Evolutionary conservation across 306 rosid species (phyloP).

Genomic region (Adenanthera pavonina): DNA sequence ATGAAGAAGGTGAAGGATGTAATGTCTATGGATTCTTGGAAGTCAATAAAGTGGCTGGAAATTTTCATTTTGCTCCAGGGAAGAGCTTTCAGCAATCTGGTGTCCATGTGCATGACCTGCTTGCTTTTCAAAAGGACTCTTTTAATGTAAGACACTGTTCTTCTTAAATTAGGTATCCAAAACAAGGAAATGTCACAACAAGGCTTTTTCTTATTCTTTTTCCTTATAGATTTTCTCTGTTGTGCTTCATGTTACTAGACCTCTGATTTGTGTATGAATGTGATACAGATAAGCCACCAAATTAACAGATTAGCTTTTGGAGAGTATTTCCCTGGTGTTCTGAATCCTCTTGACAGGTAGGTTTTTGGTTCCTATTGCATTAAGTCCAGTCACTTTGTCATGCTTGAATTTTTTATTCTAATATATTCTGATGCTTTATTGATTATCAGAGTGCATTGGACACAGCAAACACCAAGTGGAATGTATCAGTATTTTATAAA

Average conservation of each 20-base stretch:
- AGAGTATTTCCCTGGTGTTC: constrained; percentile 89
- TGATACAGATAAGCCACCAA: constrained; percentile 81
- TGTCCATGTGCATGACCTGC: constrained; percentile 85
- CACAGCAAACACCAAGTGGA: constrained; percentile 76
- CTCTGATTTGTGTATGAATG: constrained; percentile 31
- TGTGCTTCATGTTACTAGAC: constrained; percentile 30
- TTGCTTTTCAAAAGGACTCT: constrained; percentile 94
- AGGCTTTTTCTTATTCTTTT: not conserved
- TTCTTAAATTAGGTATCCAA: not conserved
- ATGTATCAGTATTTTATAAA: constrained; percentile 98
- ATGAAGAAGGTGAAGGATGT: constrained; percentile 98
- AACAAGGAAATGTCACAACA: not conserved
- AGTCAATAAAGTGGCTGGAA: constrained; percentile 98
- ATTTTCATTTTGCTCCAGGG: constrained; percentile 98
- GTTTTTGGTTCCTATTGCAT: constrained; percentile 40
- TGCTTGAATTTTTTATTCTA: constrained; percentile 25
- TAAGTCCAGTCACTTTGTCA: constrained; percentile 29
- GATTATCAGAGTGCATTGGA: constrained; percentile 81
- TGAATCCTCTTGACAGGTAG: constrained; percentile 92
- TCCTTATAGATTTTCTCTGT: not conserved
- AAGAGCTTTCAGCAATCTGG: constrained; percentile 98
- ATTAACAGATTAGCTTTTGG: constrained; percentile 87
- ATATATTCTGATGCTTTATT: constrained; percentile 36
- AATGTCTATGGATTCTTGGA: constrained; percentile 94
- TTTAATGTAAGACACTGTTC: constrained; percentile 78